Evolutionary conservation across 2,329 filamentous ascomycete genomes (phyloP).

Genomic region (Colletotrichum salicis): DNA sequence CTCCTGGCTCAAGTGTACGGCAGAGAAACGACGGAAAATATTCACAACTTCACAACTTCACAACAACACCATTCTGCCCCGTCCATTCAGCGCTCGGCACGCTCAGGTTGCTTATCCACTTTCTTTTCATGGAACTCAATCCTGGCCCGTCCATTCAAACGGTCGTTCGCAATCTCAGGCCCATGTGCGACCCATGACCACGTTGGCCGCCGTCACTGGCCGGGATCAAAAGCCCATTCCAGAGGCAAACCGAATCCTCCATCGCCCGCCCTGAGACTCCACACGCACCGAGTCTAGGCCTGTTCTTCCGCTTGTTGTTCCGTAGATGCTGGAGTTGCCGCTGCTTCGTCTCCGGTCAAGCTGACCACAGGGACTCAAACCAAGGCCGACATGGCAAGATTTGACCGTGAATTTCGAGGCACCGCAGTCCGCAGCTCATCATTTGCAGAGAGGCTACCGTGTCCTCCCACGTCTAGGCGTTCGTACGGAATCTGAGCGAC

Average conservation of each 20-base stretch:
- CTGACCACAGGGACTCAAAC: neutral
- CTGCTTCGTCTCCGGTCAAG: constrained; percentile 14
- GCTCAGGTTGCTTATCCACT: neutral
- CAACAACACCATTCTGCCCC: neutral
- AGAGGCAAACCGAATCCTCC: constrained; percentile 25
- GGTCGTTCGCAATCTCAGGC: constrained; percentile 35
- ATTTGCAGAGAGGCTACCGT: constrained; percentile 17
- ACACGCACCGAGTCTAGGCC: constrained; percentile 23
- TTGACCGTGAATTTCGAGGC: neutral
- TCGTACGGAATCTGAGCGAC: neutral
- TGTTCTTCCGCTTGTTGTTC: constrained; percentile 4
- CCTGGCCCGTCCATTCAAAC: constrained; percentile 32
- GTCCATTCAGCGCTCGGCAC: constrained; percentile 14
- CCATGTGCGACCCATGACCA: constrained; percentile 36
- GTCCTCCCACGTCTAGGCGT: constrained; percentile 9
- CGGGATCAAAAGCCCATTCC: constrained; percentile 17
- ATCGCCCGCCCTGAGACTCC: constrained; percentile 11
- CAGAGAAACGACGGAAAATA: neutral
- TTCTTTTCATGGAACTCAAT: constrained; percentile 9
- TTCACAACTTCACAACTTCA: neutral
- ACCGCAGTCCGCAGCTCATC: neutral
- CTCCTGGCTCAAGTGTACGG: neutral
- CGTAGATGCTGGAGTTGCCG: neutral
- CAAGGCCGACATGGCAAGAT: neutral
- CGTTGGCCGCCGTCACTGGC: constrained; percentile 35